Percentiles rank a stretch among this genome's conserved stretches.
phyloP scores from a whole-genome alignment of 2,329 filamentous ascomycete genomes.

The Pseudogymnoascus sp. region DNA sequence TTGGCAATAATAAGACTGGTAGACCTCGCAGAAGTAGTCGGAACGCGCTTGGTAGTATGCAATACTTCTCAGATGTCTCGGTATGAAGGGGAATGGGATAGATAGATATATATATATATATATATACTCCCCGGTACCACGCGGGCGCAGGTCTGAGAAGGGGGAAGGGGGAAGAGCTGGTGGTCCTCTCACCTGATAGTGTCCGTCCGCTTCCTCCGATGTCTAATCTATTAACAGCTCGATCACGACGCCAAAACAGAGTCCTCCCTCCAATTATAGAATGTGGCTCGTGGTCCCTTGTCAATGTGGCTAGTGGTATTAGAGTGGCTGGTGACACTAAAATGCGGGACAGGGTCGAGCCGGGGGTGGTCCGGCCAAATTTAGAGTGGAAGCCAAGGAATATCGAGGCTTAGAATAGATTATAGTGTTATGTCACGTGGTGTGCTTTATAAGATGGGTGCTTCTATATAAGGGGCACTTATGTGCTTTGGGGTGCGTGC shows the following conservation, averaged over 20 bases:
- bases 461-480: background rate
- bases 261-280: conserved; percentile 7
- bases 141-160: background rate
- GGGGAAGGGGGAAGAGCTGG: background rate
- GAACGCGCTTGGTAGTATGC: background rate
- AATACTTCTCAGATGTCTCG: background rate
- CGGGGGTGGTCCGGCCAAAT: background rate
- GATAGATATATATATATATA: conserved; percentile 7
- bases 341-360: conserved; percentile 2
- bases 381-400: background rate
- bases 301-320: background rate
- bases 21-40: background rate
- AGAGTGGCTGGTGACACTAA: conserved; percentile 2
- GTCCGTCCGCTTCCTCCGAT: background rate
- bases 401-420: background rate
- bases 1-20: background rate
- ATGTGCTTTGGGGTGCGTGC: background rate
- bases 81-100: background rate
- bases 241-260: background rate
- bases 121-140: background rate
- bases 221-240: conserved; percentile 5
- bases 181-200: conserved; percentile 2
- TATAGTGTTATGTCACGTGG: background rate
- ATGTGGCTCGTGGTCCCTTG: background rate
- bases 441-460: background rate